A percentile compares a stretch with the other conserved stretches of the same genome.
Conservation (phyloP, 331 rosid genomes). For the Quercus lobata region DNA sequence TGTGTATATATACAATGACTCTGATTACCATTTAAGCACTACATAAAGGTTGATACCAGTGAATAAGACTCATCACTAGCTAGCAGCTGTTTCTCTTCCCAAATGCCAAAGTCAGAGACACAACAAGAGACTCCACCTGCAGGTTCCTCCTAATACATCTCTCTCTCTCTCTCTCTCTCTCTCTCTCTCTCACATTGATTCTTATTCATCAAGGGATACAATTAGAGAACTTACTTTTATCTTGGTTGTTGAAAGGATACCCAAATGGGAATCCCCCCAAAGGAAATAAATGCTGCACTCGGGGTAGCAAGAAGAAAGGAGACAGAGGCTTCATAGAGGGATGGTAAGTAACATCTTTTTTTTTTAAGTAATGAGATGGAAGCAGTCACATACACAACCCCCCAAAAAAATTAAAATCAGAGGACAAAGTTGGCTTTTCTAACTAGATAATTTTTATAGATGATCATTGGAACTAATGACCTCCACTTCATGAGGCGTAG, state of each 20-base stretch:
- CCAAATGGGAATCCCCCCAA: conserved; percentile 54
- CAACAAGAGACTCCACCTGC: conserved; percentile 51
- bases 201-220: not conserved
- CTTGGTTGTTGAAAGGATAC: conserved; percentile 45
- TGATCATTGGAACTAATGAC: too few relatives aligned
- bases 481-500: too few relatives aligned
- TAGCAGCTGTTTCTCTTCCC: conserved; percentile 11
- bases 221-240: not conserved
- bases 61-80: not conserved
- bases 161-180: not conserved
- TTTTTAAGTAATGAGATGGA: too few relatives aligned
- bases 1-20: conserved; percentile 1
- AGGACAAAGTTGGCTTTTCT: not conserved
- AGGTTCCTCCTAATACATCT: conserved; percentile 33
- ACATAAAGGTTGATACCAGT: conserved; percentile 1
- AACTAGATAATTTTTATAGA: not conserved
- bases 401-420: not conserved
- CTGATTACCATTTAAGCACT: conserved; percentile 1
- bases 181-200: not conserved
- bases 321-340: conserved; percentile 83
- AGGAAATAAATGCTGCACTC: conserved; percentile 30
- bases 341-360: conserved; percentile 40
- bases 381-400: not conserved
- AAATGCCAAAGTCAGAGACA: conserved; percentile 46
- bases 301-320: conserved; percentile 47